Percentiles rank a stretch among this genome's conserved stretches.
Conservation (phyloP, 257 asterid genomes). For the Asclepias syriaca region DNA sequence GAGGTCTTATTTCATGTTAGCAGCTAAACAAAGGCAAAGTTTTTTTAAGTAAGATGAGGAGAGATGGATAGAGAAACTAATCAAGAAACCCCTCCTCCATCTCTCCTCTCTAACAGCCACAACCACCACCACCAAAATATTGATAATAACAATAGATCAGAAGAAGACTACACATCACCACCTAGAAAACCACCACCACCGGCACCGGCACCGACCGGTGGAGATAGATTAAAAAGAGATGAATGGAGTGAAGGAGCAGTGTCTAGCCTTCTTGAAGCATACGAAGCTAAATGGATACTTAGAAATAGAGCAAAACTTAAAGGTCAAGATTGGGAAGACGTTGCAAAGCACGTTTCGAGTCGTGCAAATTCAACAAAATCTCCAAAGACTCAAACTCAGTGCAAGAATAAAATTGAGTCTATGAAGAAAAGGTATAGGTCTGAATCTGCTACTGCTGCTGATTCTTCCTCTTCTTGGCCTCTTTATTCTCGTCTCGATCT, state of each 20-base stretch:
- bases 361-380: constrained; percentile 40
- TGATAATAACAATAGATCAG: constrained; percentile 8
- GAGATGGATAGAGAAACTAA: constrained; percentile 55
- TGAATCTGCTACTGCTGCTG: constrained; percentile 58
- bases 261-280: constrained; percentile 63
- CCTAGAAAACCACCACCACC: constrained; percentile 32
- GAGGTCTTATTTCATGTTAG: constrained; percentile 39
- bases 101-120: constrained; percentile 35
- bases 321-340: constrained; percentile 94
- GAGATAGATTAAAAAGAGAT: constrained; percentile 59
- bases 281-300: constrained; percentile 75
- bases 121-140: background rate
- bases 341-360: constrained; percentile 58
- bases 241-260: constrained; percentile 97
- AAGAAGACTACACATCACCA: constrained; percentile 35
- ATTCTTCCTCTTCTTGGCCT: constrained; percentile 58
- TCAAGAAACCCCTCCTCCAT: constrained; percentile 36
- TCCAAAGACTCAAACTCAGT: constrained; percentile 76
- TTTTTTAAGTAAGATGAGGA: constrained; percentile 15
- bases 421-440: constrained; percentile 92
- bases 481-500: constrained; percentile 67
- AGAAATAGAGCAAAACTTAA: constrained; percentile 79
- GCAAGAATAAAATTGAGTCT: constrained; percentile 87
- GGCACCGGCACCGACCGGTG: background rate
- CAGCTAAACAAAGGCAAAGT: constrained; percentile 25